phyloP scores from a whole-genome alignment of 257 asterid species.

The Nicotiana sylvestris region DNA sequence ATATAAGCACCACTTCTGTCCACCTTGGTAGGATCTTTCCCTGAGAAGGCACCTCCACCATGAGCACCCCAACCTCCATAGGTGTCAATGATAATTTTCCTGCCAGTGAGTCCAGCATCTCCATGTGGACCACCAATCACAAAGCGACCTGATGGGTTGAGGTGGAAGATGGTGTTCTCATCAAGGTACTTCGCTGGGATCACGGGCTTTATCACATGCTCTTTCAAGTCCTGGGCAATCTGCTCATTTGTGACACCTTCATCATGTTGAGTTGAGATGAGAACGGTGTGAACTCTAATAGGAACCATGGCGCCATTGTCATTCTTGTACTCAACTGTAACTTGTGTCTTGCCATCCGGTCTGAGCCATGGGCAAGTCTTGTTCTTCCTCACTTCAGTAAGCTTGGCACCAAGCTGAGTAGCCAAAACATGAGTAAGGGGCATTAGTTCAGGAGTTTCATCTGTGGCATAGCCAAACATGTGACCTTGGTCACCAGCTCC shows the following conservation, averaged over 20 bases:
- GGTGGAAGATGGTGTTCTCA: constrained; percentile 63
- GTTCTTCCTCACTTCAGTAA: constrained; percentile 63
- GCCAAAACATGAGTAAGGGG: constrained; percentile 70
- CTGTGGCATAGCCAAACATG: constrained; percentile 78
- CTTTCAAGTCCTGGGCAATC: constrained; percentile 56
- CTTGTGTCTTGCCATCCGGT: constrained; percentile 72
- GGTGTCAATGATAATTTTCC: constrained; percentile 59
- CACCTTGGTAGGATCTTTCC: constrained; percentile 68
- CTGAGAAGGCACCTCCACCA: constrained; percentile 77
- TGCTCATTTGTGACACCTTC: constrained; percentile 56
- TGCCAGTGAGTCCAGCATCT: constrained; percentile 67
- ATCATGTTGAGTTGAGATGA: constrained; percentile 67
- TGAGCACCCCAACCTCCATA: constrained; percentile 81
- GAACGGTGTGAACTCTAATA: constrained; percentile 60
- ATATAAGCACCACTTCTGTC: constrained; percentile 70
- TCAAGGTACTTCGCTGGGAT: constrained; percentile 63
- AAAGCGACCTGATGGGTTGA: constrained; percentile 62
- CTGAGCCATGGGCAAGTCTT: constrained; percentile 59
- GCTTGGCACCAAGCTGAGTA: constrained; percentile 63
- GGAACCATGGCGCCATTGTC: constrained; percentile 72
- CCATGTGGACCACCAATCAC: constrained; percentile 72
- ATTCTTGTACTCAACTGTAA: constrained; percentile 59
- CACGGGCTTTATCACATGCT: constrained; percentile 65
- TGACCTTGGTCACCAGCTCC: constrained; percentile 84
- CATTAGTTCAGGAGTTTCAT: constrained; percentile 73